Percentiles rank a stretch among this genome's conserved stretches.
phyloP scores from a whole-genome alignment of 1,284 basidiomycete genomes.

The Melampsora americana region DNA sequence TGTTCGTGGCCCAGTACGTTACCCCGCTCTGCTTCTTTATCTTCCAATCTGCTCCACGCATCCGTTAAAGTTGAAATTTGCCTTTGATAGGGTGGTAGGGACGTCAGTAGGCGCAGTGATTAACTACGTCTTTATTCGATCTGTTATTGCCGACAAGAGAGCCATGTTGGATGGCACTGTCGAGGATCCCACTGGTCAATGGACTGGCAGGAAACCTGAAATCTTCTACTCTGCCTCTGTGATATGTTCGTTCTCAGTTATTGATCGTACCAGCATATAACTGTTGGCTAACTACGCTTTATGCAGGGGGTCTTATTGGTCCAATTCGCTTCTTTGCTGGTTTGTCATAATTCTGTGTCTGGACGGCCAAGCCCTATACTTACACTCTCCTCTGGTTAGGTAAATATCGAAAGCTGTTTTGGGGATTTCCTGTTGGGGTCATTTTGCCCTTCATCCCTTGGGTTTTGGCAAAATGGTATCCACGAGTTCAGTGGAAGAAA shows the following conservation, averaged over 20 bases:
- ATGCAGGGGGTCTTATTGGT: conserved; percentile 39
- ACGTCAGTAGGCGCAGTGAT: conserved; percentile 41
- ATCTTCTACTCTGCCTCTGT: conserved; percentile 44
- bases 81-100: conserved; percentile 9
- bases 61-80: not conserved
- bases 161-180: conserved; percentile 38
- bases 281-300: not conserved
- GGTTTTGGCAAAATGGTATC: conserved; percentile 48
- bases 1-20: conserved; percentile 38
- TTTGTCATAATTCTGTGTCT: not conserved
- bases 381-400: conserved; percentile 2
- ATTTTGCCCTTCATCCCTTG: conserved; percentile 50
- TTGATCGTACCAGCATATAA: not conserved
- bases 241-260: conserved; percentile 17
- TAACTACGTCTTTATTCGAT: conserved; percentile 43
- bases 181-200: conserved; percentile 44
- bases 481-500: conserved; percentile 47
- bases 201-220: conserved; percentile 43
- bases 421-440: conserved; percentile 51
- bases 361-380: not conserved
- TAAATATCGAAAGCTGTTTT: conserved; percentile 45
- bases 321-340: conserved; percentile 40
- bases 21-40: not conserved
- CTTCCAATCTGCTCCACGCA: not conserved
- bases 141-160: conserved; percentile 42